Base-by-base conservation (phyloP, 176 grass and related monocot species). In the Musa itinerans region DNA sequence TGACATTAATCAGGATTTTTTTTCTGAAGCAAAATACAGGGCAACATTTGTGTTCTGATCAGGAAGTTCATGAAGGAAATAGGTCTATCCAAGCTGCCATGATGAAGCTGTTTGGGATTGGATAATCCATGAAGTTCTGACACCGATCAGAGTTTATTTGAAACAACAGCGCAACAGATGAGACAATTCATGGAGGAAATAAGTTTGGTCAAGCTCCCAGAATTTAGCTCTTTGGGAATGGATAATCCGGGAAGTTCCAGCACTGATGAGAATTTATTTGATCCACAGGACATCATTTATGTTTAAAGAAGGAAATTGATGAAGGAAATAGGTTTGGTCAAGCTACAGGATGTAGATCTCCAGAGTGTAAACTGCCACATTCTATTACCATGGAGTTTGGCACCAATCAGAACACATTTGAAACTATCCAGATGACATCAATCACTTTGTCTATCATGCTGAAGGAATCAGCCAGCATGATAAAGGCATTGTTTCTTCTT, bases 101-200 rank as follows among this genome's bases (percentile, higher is more conserved):
- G 57, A n/a, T 61, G n/a, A n/a, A 61, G n/a, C 7, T n/a, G 7
- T 4, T 61, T n/a, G 8, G 17, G 17, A 8, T 61, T 12, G 61
- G 83, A 86, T 79, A 89, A 89, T 15, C 29, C 43, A 50, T 70
- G 16, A 22, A 50, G 34, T 49, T 34, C 9, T 70, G 43, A 70
- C 68, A 70, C 9, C 17, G 21, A 20, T 20, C 4, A 51, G 15
- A 50, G 17, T 65, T 12, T 29, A 65, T 13, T 65, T 65, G 63
- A 22, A 65, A 15, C 2, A 20, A 65, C 22, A 43, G 5, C 21
- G 3, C 10, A 65, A 1, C 25, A 13, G 25, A 65, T 22, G 11
- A 27, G 21, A 22, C 13, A 12, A 14, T 65, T 65, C 34, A 43
- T 65, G 21, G 13, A 65, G 13, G 63, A 65, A 65, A 24, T 22